phyloP scores from a whole-genome alignment of 495 filamentous ascomycete genomes.

The Daldinia childiae region DNA sequence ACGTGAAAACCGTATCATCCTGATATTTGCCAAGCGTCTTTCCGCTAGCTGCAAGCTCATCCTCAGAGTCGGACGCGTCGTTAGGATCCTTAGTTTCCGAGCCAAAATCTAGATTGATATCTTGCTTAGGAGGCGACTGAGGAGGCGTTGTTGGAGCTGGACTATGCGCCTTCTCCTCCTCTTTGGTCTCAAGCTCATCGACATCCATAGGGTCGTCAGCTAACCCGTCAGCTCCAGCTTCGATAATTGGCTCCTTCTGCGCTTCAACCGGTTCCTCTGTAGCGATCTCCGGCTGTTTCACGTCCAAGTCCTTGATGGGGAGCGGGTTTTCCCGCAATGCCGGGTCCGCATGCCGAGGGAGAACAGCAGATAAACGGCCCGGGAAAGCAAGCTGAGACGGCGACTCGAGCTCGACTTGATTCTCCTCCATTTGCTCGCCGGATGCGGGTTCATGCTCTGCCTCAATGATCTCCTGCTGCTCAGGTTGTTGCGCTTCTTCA shows the following conservation, averaged over 20 bases:
- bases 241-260: constrained; percentile 42
- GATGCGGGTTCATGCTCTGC: constrained; percentile 21
- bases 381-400: constrained; percentile 55
- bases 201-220: constrained; percentile 49
- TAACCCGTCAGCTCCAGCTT: constrained; percentile 46
- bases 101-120: constrained; percentile 41
- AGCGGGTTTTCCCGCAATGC: constrained; percentile 45
- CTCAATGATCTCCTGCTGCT: constrained; percentile 32
- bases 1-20: constrained; percentile 36
- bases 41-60: constrained; percentile 57
- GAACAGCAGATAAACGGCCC: constrained; percentile 61
- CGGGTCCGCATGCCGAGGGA: constrained; percentile 60
- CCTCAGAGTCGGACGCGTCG: constrained; percentile 62
- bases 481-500: constrained; percentile 27
- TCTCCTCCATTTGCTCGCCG: constrained; percentile 16
- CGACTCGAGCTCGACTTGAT: constrained; percentile 41
- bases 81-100: constrained; percentile 52
- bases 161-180: constrained; percentile 8
- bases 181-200: constrained; percentile 41
- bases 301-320: constrained; percentile 23
- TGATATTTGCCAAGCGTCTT: constrained; percentile 30
- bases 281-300: constrained; percentile 13
- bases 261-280: neutral
- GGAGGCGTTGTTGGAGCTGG: constrained; percentile 46
- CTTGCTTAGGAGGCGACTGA: constrained; percentile 43